Base-by-base conservation (phyloP, 768 basidiomycete species). In the Postia placenta region DNA sequence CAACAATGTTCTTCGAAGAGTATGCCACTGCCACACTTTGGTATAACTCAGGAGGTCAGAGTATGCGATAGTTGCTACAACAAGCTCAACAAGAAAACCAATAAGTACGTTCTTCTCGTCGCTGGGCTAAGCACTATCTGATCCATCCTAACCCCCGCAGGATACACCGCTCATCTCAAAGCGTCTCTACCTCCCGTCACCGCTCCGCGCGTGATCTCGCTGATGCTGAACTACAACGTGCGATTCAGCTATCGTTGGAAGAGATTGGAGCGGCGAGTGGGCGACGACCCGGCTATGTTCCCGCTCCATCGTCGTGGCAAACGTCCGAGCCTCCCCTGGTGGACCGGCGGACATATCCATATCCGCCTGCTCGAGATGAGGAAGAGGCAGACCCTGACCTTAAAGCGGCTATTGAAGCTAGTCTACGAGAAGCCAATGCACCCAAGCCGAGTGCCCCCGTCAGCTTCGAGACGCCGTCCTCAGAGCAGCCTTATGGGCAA, bases 311-410 rank as follows among this genome's bases (percentile, higher is more conserved):
- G 14, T 61, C 77, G 19, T 83, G 81, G 78, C 77, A 78, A 39
- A 72, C 74, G 20, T 83, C 83, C 1, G 83, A 87, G 62, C 86
- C 85, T 5, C 91, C 87, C 9, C 43, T 66, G 14, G 71, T 87
- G 37, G 78, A 84, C 49, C 80, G 80, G 59, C 69, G 73, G 40
- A 67, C 63, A 48, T 75, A 74, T 45, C 77, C 75, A 14, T 67
- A 74, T 45, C 49, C 40, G 60, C 68, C 25, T 25, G 51, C 12
- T 1, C 56, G 60, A 14, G 69, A 65, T 2, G 80, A 74, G 11
- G 87, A 91, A 11, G 94, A 95, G 26, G 88, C 95, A 2, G 95
- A 99, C 65, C 87, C 88, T 11, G 93, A 98, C 50, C 72, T 99
- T 17, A 80, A 75, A 50, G 89, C 95, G 17, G 96, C 96, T 0